Evolutionary conservation across 1,139 yeast species (phyloP).

Genomic region (Candida mesenterica): DNA sequence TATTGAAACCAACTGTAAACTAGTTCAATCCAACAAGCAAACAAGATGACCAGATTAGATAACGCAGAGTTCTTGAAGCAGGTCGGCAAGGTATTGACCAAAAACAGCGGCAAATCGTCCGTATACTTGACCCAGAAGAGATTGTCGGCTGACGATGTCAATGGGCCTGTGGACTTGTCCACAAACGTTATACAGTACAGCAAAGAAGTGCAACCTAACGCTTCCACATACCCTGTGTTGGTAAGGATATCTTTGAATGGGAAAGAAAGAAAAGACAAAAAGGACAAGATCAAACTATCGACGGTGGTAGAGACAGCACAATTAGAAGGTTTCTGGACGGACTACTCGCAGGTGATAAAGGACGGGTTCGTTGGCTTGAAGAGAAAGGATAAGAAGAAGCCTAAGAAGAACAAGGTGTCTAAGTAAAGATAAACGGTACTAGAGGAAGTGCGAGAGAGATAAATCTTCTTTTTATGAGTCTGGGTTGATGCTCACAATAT

Average conservation of each 20-base stretch:
- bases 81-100: conserved; percentile 25
- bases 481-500: conserved; percentile 3
- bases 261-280: conserved; percentile 30
- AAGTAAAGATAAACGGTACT: conserved; percentile 13
- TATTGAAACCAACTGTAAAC: no score
- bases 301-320: conserved; percentile 60
- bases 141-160: conserved; percentile 22
- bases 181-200: conserved; percentile 31
- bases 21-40: no score
- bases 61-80: conserved; percentile 38
- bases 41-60: conserved; percentile 38
- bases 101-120: conserved; percentile 40
- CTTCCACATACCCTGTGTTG: conserved; percentile 43
- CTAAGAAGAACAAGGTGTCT: conserved; percentile 37
- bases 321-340: conserved; percentile 67
- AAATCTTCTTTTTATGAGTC: no score
- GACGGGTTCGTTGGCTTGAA: conserved; percentile 58
- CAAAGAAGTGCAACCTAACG: conserved; percentile 5
- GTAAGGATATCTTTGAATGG: conserved; percentile 62
- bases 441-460: background rate
- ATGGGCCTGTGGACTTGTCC: conserved; percentile 29
- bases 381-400: conserved; percentile 65
- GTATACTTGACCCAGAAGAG: conserved; percentile 46
- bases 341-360: conserved; percentile 63
- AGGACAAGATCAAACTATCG: conserved; percentile 52